Conservation (phyloP, 2,329 filamentous ascomycete genomes). For the Orbilia brochopaga region DNA sequence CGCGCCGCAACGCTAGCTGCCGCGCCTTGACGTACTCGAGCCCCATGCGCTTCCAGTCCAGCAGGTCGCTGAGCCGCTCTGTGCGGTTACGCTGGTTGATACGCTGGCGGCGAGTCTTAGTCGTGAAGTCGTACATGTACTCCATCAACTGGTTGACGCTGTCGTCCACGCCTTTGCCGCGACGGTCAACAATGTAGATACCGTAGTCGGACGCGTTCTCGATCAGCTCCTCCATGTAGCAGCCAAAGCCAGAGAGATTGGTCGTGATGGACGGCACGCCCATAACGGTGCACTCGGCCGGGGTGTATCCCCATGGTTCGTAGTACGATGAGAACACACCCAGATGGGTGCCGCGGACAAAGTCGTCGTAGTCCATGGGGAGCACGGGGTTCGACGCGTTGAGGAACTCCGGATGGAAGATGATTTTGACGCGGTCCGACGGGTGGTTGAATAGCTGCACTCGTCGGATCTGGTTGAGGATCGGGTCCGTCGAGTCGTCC, state of each 20-base stretch:
- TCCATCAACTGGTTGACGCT: constrained; percentile 93
- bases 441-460: constrained; percentile 98
- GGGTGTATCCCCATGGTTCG: constrained; percentile 98
- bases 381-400: constrained; percentile 95
- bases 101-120: constrained; percentile 91
- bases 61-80: constrained; percentile 87
- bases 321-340: constrained; percentile 98
- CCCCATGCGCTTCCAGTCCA: constrained; percentile 99
- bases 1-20: constrained; percentile 86
- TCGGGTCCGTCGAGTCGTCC: constrained; percentile 89
- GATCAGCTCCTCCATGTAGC: constrained; percentile 99
- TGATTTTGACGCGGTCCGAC: constrained; percentile 90
- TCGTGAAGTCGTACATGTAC: constrained; percentile 91
- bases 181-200: constrained; percentile 97
- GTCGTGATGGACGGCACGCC: constrained; percentile 98
- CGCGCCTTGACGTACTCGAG: constrained; percentile 99
- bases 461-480: constrained; percentile 91
- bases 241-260: constrained; percentile 95
- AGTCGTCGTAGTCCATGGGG: constrained; percentile 96
- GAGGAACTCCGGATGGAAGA: constrained; percentile 98
- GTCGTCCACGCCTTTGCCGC: constrained; percentile 94
- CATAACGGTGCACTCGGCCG: constrained; percentile 98
- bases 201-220: constrained; percentile 98
- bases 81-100: constrained; percentile 99
- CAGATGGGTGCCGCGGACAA: constrained; percentile 93